Evolutionary conservation across 225 moss, liverwort and hornwort species (phyloP).

Genomic region (Physcomitrellopsis africana): DNA sequence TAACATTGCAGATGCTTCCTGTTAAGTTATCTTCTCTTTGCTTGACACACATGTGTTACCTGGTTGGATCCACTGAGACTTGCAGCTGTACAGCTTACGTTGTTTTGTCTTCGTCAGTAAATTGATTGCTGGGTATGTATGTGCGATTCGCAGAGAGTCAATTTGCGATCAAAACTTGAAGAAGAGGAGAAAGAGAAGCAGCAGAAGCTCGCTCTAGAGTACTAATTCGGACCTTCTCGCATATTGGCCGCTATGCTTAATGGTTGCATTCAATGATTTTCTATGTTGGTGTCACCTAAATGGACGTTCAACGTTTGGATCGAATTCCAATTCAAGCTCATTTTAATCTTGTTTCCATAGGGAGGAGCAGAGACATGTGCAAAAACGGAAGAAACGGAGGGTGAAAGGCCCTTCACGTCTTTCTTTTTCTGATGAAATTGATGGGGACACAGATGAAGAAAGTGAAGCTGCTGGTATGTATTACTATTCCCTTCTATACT

Average conservation of each 20-base stretch:
- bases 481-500: neutral
- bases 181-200: conserved; percentile 99
- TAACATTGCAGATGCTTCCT: conserved; percentile 9
- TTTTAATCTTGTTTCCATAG: conserved; percentile 37
- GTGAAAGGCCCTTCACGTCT: conserved; percentile 86
- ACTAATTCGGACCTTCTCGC: conserved; percentile 25
- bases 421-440: conserved; percentile 90
- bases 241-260: neutral
- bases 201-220: conserved; percentile 95
- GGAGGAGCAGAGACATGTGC: conserved; percentile 86
- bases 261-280: neutral
- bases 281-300: neutral
- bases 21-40: neutral
- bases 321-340: neutral
- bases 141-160: conserved; percentile 78
- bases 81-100: conserved; percentile 1
- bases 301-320: neutral
- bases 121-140: conserved; percentile 16
- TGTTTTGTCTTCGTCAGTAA: neutral
- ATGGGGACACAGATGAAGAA: conserved; percentile 70
- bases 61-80: neutral
- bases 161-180: conserved; percentile 92
- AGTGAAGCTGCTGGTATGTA: conserved; percentile 55
- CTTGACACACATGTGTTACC: neutral
- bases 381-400: conserved; percentile 89